A percentile compares a stretch with the other conserved stretches of the same genome.
phyloP scores from a whole-genome alignment of 1,284 basidiomycete genomes.

The Tilletia indica region DNA sequence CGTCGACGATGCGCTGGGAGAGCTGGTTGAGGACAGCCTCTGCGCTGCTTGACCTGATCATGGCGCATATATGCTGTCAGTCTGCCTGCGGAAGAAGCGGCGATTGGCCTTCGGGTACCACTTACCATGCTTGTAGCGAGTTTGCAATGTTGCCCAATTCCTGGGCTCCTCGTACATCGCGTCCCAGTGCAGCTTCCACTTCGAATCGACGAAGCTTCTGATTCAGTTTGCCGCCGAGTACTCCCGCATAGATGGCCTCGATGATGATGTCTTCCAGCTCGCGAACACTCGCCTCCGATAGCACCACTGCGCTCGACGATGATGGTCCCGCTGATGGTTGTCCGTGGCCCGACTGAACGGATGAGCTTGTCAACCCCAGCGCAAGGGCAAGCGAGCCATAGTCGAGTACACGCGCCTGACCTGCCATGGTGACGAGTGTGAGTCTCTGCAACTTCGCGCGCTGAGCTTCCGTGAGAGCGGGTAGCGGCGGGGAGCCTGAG shows the following conservation, averaged over 20 bases:
- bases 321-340: slow-evolving; percentile 5
- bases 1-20: slow-evolving; percentile 9
- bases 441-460: slow-evolving; percentile 84
- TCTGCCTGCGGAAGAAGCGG: not conserved
- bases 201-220: slow-evolving; percentile 82
- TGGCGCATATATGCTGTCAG: not conserved
- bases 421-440: slow-evolving; percentile 69
- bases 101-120: not conserved
- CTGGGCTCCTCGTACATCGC: slow-evolving; percentile 67
- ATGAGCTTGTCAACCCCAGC: slow-evolving; percentile 59
- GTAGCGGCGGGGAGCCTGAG: not conserved
- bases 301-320: slow-evolving; percentile 4
- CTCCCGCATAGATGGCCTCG: slow-evolving; percentile 84
- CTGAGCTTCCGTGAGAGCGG: slow-evolving; percentile 67
- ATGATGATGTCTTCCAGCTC: slow-evolving; percentile 93
- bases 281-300: slow-evolving; percentile 18
- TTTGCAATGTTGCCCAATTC: slow-evolving; percentile 10
- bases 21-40: slow-evolving; percentile 9
- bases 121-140: slow-evolving; percentile 6
- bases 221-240: slow-evolving; percentile 84
- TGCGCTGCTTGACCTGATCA: not conserved
- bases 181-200: slow-evolving; percentile 83
- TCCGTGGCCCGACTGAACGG: slow-evolving; percentile 52
- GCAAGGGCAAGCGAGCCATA: slow-evolving; percentile 29
- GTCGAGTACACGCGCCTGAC: slow-evolving; percentile 24